These are phyloP conservation scores for Ceriops tagal DNA, from an alignment of 345 rosid species.

Conservation along the genomic window DNA sequence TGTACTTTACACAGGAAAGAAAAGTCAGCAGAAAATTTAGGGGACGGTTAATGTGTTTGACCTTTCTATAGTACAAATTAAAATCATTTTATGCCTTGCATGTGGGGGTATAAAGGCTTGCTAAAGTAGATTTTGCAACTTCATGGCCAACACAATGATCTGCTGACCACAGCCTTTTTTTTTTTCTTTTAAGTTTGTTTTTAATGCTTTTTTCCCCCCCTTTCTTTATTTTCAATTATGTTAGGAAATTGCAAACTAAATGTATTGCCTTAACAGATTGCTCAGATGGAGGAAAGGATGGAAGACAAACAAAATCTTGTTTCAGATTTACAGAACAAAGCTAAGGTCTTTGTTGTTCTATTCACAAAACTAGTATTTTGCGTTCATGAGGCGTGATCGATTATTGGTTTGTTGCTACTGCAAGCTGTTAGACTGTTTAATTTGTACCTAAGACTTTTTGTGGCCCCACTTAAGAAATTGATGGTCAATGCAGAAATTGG, in stretches of 20 bases:
- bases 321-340: constrained; percentile 54
- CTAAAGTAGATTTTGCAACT: constrained; percentile 3
- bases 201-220: neutral
- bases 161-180: neutral
- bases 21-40: neutral
- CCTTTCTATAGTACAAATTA: neutral
- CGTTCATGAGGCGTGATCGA: neutral
- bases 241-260: neutral
- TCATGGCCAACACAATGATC: neutral
- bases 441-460: neutral
- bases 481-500: constrained; percentile 55
- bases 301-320: constrained; percentile 44
- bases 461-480: constrained; percentile 25
- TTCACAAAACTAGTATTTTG: neutral
- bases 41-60: no score
- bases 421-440: constrained; percentile 7
- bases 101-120: neutral
- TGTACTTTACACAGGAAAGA: no score
- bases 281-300: constrained; percentile 46
- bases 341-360: constrained; percentile 43
- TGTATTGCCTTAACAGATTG: constrained; percentile 39
- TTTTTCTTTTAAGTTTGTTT: neutral
- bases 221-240: neutral
- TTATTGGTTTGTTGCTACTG: constrained; percentile 4
- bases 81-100: neutral